Evolutionary conservation across 345 rosid genomes (phyloP), one percentile per base, ranked within the genome.

Genomic region (Dimocarpus longan): DNA sequence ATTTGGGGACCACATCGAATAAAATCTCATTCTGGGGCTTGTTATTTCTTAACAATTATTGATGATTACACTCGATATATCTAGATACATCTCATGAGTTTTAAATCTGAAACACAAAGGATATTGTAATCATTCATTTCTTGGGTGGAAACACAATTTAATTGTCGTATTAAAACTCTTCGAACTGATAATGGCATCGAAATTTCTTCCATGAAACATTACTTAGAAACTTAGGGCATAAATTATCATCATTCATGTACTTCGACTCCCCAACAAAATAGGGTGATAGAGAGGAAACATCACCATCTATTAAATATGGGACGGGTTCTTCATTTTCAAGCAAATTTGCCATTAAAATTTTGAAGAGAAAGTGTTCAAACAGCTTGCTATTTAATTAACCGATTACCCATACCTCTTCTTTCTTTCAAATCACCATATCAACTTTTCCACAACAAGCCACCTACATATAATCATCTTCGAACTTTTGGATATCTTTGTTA

Each of bases 51-150:
- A 43, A 1, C 56, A 1, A 63, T 74, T 42, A 18, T 74, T 1
- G 69, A 74, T 15, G 76, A 82, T 75, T 75, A 9, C 66, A n/a
- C 82, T 21, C 9, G 37, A 12, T 70, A 9, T 21, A 63, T 67
- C 0, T 75, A 73, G 85, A 26, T 76, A 7, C 24, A 32, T 52
- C 37, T 82, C 0, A 56, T 78, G 59, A 44, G 37, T 19, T 62
- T 46, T 63, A 82, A 78, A 48, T 78, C 6, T 4, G 11, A 78
- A 10, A 43, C 44, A 11, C 46, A 65, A 22, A 5, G 11, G 8
- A 43, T 26, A 18, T n/a, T 68, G 0, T 50, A 32, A 16, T 12
- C 4, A 37, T 75, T 79, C 21, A 78, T 69, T 56, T 19, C 26
- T 7, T 32, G 37, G 37, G 79, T 79, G 4, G n/a, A 82, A 65